A percentile compares a stretch with the other conserved stretches of the same genome.
Evolutionary conservation across 2,329 filamentous ascomycete species (phyloP).

Genomic region (Diaporthe citrichinensis): DNA sequence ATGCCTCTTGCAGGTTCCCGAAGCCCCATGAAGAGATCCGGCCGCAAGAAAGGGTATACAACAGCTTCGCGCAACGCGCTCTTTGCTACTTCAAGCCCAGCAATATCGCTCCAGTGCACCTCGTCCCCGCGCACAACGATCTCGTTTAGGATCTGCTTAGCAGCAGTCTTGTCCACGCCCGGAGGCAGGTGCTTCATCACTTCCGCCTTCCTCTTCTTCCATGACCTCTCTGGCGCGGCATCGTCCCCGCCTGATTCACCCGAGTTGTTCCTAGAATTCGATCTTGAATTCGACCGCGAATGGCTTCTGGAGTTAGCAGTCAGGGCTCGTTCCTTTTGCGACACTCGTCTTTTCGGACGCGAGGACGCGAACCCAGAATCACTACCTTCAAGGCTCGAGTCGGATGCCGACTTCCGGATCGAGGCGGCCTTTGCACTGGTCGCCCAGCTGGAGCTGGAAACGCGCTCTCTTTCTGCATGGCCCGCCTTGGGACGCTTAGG

Average conservation of each 20-base stretch:
- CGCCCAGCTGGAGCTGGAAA: conserved; percentile 29
- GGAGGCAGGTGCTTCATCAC: conserved; percentile 84
- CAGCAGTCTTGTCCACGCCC: conserved; percentile 85
- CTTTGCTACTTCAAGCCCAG: conserved; percentile 91
- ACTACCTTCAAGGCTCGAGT: conserved; percentile 38
- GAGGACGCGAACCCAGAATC: conserved; percentile 33
- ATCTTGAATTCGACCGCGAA: conserved; percentile 34
- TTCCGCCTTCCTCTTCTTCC: conserved; percentile 73
- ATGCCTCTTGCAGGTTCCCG: conserved; percentile 95
- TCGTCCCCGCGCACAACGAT: conserved; percentile 95
- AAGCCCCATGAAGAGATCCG: conserved; percentile 95
- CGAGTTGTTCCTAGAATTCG: conserved; percentile 37
- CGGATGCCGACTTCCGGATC: conserved; percentile 37
- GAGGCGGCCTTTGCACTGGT: conserved; percentile 32
- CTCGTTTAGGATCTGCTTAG: conserved; percentile 94
- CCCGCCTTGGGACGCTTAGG: conserved; percentile 42
- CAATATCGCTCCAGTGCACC: conserved; percentile 94
- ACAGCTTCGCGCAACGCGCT: conserved; percentile 94
- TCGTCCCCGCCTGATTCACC: conserved; percentile 58
- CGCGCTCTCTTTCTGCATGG: conserved; percentile 30
- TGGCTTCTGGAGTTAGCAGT: conserved; percentile 6
- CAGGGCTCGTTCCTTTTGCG: conserved; percentile 36
- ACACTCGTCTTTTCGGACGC: conserved; percentile 34
- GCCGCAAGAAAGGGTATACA: conserved; percentile 95
- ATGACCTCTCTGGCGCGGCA: conserved; percentile 61